Evolutionary conservation across 192 early-diverging fungal species (phyloP).

Genomic region (Geranomyces variabilis): DNA sequence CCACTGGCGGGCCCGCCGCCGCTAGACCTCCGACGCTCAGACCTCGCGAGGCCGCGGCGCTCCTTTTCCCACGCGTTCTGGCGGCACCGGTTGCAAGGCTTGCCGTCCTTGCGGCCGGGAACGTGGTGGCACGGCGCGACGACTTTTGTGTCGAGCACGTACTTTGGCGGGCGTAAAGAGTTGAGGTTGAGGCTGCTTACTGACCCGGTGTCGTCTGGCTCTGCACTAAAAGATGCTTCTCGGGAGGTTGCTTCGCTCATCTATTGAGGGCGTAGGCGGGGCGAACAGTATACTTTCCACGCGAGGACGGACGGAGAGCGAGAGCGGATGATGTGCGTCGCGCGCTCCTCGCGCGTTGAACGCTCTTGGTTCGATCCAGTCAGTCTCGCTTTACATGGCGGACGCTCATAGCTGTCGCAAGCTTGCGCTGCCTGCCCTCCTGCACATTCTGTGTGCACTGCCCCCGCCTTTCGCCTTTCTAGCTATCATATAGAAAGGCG

Average conservation of each 20-base stretch:
- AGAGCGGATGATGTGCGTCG: too few species aligned
- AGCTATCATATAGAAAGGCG: too few species aligned
- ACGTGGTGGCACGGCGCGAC: constrained; percentile 18
- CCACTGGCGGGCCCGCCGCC: background rate
- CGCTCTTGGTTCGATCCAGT: too few species aligned
- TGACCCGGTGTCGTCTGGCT: background rate
- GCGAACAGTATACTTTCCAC: too few species aligned
- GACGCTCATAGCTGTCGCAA: too few species aligned
- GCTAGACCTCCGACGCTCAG: background rate
- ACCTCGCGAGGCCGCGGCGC: constrained; percentile 1
- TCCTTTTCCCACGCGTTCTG: constrained; percentile 25
- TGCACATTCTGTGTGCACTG: too few species aligned
- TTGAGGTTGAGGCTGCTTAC: constrained; percentile 14
- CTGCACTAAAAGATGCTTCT: background rate
- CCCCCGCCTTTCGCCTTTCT: too few species aligned
- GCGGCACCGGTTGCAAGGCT: constrained; percentile 19
- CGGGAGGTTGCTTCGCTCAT: background rate
- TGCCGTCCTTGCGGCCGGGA: constrained; percentile 17
- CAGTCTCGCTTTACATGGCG: too few species aligned
- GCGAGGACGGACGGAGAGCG: too few species aligned
- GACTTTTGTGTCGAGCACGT: constrained; percentile 11
- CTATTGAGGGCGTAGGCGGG: too few species aligned
- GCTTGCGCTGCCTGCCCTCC: too few species aligned
- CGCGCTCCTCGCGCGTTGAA: too few species aligned
- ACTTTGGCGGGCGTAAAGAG: constrained; percentile 1